Evolutionary conservation across 2,329 filamentous ascomycete genomes (phyloP), one percentile per base, ranked within the genome.

Genomic region (Podosphaera fusca): DNA sequence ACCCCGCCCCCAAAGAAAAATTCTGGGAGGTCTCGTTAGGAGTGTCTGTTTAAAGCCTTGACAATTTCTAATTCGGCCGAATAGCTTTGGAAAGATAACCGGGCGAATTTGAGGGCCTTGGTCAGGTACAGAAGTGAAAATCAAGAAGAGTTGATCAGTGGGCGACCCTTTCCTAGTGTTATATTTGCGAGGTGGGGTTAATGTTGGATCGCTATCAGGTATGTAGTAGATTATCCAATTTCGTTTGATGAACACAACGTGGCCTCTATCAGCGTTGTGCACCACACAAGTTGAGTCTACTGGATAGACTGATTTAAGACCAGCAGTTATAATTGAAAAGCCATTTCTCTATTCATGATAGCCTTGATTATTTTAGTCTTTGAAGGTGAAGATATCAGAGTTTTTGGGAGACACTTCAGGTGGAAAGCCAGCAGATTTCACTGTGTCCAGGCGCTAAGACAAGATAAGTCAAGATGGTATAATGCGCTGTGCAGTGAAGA

Each of bases 61-160:
- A 77, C 72, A 52, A 58, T 61, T 46, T 63, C 64, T 59, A 76
- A 70, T 62, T 74, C 72, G 64, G 75, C 73, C 68, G 80, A 76
- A 62, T 76, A 73, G 66, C 75, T 72, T 60, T 78, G 74, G 58
- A 76, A 70, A 56, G 77, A 77, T 21, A 60, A 80, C 68, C 59
- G 77, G 69, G 55, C 77, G 74, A 59, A 76, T 73, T 59, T 79
- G 73, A 58, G 78, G 75, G 61, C 35, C 69, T 70, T 60, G 77
- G 74, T 56, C 78, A 77, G 62, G 82, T 74, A 66, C 82, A 77
- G 65, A 76, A 77, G 68, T 82, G 82, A 72, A 82, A 82, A 63
- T 81, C 75, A 55, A 78, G 73, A 57, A 83, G 74, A 68, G 80
- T 78, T 56, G 76, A 77, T 64, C 81, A 76, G 68, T 80, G 79